A percentile compares a stretch with the other conserved stretches of the same genome.
Evolutionary conservation across 139 green algal genomes (phyloP).

Genomic region (Dunaliella sp.): DNA sequence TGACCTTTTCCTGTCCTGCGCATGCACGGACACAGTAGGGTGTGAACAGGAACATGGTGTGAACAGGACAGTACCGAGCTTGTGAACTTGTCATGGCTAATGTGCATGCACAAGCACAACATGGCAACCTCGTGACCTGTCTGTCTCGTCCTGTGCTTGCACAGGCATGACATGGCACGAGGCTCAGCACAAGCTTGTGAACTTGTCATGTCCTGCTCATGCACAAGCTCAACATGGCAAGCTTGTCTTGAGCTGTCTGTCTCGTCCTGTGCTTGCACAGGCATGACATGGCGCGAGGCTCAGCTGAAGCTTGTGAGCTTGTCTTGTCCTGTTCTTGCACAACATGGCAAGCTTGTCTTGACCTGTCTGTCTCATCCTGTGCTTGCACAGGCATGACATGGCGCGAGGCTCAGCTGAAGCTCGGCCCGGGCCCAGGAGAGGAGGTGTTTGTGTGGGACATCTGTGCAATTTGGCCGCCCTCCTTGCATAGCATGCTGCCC

Average conservation of each 20-base stretch:
- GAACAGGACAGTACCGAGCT: too few species aligned
- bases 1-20: too few species aligned
- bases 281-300: not conserved
- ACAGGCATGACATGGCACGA: not conserved
- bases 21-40: too few species aligned
- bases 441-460: not conserved
- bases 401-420: not conserved
- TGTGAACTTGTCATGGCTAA: not conserved
- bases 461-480: not conserved
- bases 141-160: not conserved
- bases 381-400: not conserved
- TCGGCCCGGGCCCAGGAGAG: not conserved
- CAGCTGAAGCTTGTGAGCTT: not conserved
- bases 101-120: not conserved
- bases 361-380: not conserved
- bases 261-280: not conserved
- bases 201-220: not conserved
- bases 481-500: not conserved
- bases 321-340: too few species aligned
- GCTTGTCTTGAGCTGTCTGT: not conserved
- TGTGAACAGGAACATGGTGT: too few species aligned
- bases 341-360: too few species aligned
- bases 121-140: not conserved
- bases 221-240: not conserved
- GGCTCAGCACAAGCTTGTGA: not conserved